Percentiles rank a stretch among this genome's conserved stretches.
These are phyloP conservation scores for Aspergillus ruber DNA, from an alignment of 2,329 filamentous ascomycete species.

Conservation along the genomic window DNA sequence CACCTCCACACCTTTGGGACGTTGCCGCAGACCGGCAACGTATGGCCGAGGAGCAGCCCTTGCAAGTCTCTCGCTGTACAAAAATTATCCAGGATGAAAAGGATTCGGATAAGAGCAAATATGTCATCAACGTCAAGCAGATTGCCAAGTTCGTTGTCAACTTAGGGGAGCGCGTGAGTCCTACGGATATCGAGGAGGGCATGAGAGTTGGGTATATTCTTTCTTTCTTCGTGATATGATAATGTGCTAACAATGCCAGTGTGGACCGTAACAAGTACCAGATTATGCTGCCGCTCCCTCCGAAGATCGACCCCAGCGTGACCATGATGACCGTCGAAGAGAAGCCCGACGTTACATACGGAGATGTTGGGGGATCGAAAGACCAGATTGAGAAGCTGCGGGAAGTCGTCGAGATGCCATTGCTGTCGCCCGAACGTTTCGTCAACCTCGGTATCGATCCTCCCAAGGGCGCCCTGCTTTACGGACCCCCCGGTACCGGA, in stretches of 20 bases:
- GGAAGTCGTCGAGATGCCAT: constrained; percentile 97
- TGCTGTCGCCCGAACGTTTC: constrained; percentile 92
- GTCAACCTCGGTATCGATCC: constrained; percentile 98
- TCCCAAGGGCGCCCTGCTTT: constrained; percentile 92
- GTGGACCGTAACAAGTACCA: constrained; percentile 99
- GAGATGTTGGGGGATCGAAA: constrained; percentile 97
- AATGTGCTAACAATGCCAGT: constrained; percentile 27
- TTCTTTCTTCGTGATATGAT: not conserved
- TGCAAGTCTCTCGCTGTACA: constrained; percentile 95
- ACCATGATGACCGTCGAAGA: constrained; percentile 99
- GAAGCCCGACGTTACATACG: constrained; percentile 98
- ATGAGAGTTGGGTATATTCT: constrained; percentile 78
- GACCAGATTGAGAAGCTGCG: constrained; percentile 98
- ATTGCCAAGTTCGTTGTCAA: constrained; percentile 99
- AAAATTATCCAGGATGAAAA: constrained; percentile 98
- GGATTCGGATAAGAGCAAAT: constrained; percentile 97
- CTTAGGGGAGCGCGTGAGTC: constrained; percentile 90
- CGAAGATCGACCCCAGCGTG: constrained; percentile 97
- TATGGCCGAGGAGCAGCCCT: constrained; percentile 95
- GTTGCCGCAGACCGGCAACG: constrained; percentile 95
- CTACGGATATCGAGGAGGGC: constrained; percentile 97
- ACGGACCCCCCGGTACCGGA: constrained; percentile 95
- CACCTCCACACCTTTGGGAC: constrained; percentile 98
- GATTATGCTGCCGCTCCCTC: constrained; percentile 89
- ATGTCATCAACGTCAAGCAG: constrained; percentile 99